Conservation (phyloP, 1,139 yeast genomes). For the Blastobotrys elegans region DNA sequence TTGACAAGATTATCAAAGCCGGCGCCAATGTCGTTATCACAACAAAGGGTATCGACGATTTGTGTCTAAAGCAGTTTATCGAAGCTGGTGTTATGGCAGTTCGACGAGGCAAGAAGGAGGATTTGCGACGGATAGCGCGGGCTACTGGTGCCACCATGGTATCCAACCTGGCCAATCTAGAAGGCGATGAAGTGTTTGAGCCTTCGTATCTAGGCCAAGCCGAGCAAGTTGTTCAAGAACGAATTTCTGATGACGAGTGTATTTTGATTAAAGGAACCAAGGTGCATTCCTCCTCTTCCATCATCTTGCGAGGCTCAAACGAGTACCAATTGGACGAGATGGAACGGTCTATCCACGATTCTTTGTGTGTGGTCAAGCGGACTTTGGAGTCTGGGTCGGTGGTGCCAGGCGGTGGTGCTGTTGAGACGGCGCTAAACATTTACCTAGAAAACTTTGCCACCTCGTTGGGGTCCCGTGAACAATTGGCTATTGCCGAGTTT, state of each 20-base stretch:
- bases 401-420: slow-evolving; percentile 99
- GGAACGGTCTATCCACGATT: slow-evolving; percentile 96
- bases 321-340: slow-evolving; percentile 96
- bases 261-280: slow-evolving; percentile 90
- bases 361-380: slow-evolving; percentile 91
- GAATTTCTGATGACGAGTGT: slow-evolving; percentile 96
- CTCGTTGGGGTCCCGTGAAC: slow-evolving; percentile 96
- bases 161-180: slow-evolving; percentile 83
- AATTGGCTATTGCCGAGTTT: slow-evolving; percentile 96
- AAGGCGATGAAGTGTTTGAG: slow-evolving; percentile 97
- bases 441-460: slow-evolving; percentile 97
- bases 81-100: slow-evolving; percentile 98
- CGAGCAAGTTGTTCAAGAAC: slow-evolving; percentile 86
- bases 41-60: slow-evolving; percentile 96
- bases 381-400: slow-evolving; percentile 91
- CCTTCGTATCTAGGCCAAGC: slow-evolving; percentile 81
- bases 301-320: slow-evolving; percentile 92
- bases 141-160: slow-evolving; percentile 96
- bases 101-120: slow-evolving; percentile 96
- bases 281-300: slow-evolving; percentile 88
- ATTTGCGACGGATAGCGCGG: slow-evolving; percentile 91
- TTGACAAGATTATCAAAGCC: slow-evolving; percentile 76
- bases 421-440: slow-evolving; percentile 91
- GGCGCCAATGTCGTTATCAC: slow-evolving; percentile 97
- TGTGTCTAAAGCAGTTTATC: slow-evolving; percentile 90